A percentile compares a stretch with the other conserved stretches of the same genome.
Conservation (phyloP, 441 rosid genomes). For the Erodium trifolium region DNA sequence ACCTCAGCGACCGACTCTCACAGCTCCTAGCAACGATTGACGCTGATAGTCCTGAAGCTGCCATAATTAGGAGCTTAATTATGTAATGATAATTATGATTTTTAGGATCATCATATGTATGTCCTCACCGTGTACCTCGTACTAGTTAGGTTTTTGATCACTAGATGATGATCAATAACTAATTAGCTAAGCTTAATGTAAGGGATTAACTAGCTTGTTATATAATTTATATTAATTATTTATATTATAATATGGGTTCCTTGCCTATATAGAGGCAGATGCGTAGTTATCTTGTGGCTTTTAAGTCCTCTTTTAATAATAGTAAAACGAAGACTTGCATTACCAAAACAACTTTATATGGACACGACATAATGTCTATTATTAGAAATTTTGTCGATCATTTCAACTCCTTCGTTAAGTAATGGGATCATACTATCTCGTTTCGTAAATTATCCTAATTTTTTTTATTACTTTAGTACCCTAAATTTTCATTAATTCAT, state of each 20-base stretch:
- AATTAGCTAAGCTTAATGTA: slow-evolving; percentile 1
- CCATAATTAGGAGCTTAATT: slow-evolving; percentile 73
- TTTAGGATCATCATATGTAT: slow-evolving; percentile 10
- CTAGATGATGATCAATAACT: not conserved
- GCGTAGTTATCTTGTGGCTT: slow-evolving; percentile 16
- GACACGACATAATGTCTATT: too few relatives aligned
- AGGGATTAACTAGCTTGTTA: not conserved
- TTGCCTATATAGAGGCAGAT: slow-evolving; percentile 8
- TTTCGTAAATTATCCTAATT: too few relatives aligned
- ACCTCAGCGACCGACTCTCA: slow-evolving; percentile 73
- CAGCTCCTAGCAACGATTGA: slow-evolving; percentile 73
- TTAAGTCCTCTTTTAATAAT: slow-evolving; percentile 27
- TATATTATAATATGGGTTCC: not conserved
- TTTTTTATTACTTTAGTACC: too few relatives aligned
- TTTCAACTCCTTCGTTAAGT: too few relatives aligned
- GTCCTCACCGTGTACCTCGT: not conserved
- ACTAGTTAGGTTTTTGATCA: not conserved
- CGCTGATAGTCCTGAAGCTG: slow-evolving; percentile 73
- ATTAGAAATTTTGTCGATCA: too few relatives aligned
- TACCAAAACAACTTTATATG: slow-evolving; percentile 21
- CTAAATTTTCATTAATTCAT: too few relatives aligned
- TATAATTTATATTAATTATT: not conserved
- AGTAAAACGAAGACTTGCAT: slow-evolving; percentile 23
- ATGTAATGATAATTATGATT: slow-evolving; percentile 27
- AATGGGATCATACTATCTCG: too few relatives aligned